Percentiles rank a stretch among this genome's conserved stretches.
These are phyloP conservation scores for Pestalotiopsis sp. DNA, from an alignment of 2,329 filamentous ascomycete species.

Conservation along the genomic window DNA sequence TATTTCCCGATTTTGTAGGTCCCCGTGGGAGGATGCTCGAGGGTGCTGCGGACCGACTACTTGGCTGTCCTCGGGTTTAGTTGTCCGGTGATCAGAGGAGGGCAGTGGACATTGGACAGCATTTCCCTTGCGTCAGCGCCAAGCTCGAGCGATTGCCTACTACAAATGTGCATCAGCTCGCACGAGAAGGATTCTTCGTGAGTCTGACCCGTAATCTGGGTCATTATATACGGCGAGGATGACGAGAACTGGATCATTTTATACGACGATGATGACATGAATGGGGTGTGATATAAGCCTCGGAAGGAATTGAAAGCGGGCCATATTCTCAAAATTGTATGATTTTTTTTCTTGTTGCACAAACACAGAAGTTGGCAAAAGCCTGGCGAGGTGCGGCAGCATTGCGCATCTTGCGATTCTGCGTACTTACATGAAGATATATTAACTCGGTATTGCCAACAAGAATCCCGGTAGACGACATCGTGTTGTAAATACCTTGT, in stretches of 20 bases:
- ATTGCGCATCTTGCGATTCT: too few relatives aligned
- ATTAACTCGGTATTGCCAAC: too few relatives aligned
- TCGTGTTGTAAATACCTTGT: too few relatives aligned
- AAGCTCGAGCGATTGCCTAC: background rate
- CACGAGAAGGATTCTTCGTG: background rate
- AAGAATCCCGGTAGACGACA: too few relatives aligned
- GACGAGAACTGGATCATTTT: too few relatives aligned
- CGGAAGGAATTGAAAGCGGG: background rate
- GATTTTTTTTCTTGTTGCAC: background rate
- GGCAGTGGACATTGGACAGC: background rate
- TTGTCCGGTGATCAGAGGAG: background rate
- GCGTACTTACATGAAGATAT: too few relatives aligned
- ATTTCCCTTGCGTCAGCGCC: background rate
- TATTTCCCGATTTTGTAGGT: background rate
- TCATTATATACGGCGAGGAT: background rate
- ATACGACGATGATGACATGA: background rate
- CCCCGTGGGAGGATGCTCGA: background rate
- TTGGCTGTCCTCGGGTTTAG: background rate
- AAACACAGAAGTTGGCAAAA: background rate
- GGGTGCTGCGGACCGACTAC: background rate
- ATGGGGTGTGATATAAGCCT: background rate
- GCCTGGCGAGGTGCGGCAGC: too few relatives aligned
- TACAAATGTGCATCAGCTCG: background rate
- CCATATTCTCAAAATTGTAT: background rate
- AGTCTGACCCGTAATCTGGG: background rate